Evolutionary conservation across 345 rosid genomes (phyloP).

Genomic region (Melaleuca quinquenervia): DNA sequence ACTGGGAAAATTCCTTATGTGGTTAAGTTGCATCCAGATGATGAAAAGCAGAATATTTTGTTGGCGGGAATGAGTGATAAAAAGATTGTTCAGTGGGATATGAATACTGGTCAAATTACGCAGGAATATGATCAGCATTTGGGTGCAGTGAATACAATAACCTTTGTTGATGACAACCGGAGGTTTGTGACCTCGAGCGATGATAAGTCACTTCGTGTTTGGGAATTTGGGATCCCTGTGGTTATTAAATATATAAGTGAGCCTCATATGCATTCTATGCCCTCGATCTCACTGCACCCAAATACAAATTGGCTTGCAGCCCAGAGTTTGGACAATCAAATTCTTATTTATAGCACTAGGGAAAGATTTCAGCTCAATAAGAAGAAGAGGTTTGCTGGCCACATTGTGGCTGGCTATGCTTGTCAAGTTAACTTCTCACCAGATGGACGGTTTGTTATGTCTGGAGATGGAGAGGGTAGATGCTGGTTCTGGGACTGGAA

Average conservation of each 20-base stretch:
- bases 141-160: slow-evolving; percentile 92
- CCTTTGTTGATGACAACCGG: slow-evolving; percentile 91
- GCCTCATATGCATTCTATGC: slow-evolving; percentile 99
- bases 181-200: slow-evolving; percentile 96
- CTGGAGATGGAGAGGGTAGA: slow-evolving; percentile 98
- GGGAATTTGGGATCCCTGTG: slow-evolving; percentile 98
- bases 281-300: slow-evolving; percentile 82
- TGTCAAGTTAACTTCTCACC: slow-evolving; percentile 99
- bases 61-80: slow-evolving; percentile 99
- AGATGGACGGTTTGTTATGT: slow-evolving; percentile 97
- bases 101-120: slow-evolving; percentile 79
- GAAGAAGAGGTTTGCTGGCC: slow-evolving; percentile 95
- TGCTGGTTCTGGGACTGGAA: slow-evolving; percentile 99
- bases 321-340: slow-evolving; percentile 95
- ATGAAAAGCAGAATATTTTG: slow-evolving; percentile 88
- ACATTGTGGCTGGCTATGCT: slow-evolving; percentile 89
- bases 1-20: slow-evolving; percentile 93
- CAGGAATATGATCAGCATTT: slow-evolving; percentile 87
- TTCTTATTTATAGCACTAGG: slow-evolving; percentile 78
- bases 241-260: slow-evolving; percentile 97
- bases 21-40: slow-evolving; percentile 87
- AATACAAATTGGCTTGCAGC: slow-evolving; percentile 95
- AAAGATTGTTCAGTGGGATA: slow-evolving; percentile 99
- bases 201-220: slow-evolving; percentile 95
- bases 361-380: slow-evolving; percentile 97